These are phyloP conservation scores for Paecilomyces sp. DNA, from an alignment of 2,329 filamentous ascomycete species.

Conservation along the genomic window DNA sequence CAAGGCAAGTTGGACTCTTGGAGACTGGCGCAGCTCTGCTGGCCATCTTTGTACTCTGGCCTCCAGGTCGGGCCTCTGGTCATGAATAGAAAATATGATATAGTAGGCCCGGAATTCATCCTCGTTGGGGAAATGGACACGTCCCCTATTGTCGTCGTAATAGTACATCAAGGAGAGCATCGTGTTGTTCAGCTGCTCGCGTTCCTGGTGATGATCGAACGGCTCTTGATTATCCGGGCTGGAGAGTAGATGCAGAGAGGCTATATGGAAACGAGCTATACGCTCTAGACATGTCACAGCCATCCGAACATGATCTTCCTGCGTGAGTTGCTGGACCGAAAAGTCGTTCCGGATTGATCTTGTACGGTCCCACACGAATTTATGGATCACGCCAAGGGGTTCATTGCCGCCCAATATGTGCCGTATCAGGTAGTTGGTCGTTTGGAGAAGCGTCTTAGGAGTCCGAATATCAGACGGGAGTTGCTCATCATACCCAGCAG, in stretches of 20 bases:
- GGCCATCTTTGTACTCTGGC: constrained; percentile 53
- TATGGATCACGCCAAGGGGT: constrained; percentile 47
- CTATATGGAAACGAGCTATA: constrained; percentile 57
- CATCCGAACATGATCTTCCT: constrained; percentile 47
- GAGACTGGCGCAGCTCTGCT: constrained; percentile 41
- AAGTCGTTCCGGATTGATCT: constrained; percentile 60
- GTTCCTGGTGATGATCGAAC: constrained; percentile 53
- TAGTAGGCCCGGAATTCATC: constrained; percentile 59
- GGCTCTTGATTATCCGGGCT: constrained; percentile 43
- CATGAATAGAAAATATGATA: constrained; percentile 50
- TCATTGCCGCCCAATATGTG: constrained; percentile 45
- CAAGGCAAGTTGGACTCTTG: constrained; percentile 49
- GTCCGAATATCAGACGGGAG: constrained; percentile 58
- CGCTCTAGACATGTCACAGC: constrained; percentile 56
- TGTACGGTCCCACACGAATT: constrained; percentile 60
- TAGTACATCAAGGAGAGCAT: constrained; percentile 55
- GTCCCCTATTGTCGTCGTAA: constrained; percentile 49
- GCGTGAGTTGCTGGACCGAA: constrained; percentile 54
- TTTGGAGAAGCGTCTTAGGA: constrained; percentile 41
- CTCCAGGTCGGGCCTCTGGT: constrained; percentile 49
- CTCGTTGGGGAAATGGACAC: constrained; percentile 49
- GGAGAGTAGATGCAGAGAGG: constrained; percentile 55
- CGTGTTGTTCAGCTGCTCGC: constrained; percentile 58
- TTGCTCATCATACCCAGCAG: constrained; percentile 57
- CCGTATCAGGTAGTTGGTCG: constrained; percentile 43